Evolutionary conservation across 2,329 filamentous ascomycete species (phyloP), one percentile per base, ranked within the genome.

Genomic region (Clonostachys byssicola): DNA sequence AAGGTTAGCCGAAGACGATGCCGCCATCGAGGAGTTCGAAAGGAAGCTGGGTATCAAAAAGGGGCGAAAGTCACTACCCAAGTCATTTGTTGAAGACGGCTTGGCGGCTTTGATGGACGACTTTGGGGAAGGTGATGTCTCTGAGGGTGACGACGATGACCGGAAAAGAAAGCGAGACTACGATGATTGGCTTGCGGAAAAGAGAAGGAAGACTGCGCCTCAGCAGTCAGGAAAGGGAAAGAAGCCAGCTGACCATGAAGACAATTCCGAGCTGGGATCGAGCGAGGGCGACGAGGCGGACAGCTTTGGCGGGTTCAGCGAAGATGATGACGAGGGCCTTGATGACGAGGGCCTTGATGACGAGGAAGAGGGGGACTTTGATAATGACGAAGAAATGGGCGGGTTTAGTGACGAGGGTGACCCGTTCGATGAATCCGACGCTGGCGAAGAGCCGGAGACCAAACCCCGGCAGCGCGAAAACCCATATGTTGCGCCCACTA

Each of bases 1-100:
- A 5, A 82, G 80, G 55, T 71, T 96, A 5, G 84, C 81, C 1
- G 75, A 89, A 51, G 92, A 99, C 49, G 91, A 97, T 59, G 88
- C 84, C 3, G 90, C 96, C 56, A 97, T 99, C 55, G 85, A 86
- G 17, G 84, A 84, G 4, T 72, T 96, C 34, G 94, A 99, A 69
- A 91, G 86, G 64, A 95, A 89, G 59, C 71, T 99, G 4, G 92
- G 94, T 0, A 77, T 96, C 34, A 84, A 78, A 54, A 89, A 85
- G 60, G 81, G 83, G 20, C 86, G 86, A 50, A 95, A 90, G 59
- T 85, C 80, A 34, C 65, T 89, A 6, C 84, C 85, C 0, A 86
- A 88, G 54, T 75, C 83, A 0, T 90, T 92, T 56, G 78, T 82
- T 17, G 88, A 95, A 7, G 92, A 96, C 60, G 92, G 91, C 0